Percentiles rank a stretch among this genome's conserved stretches.
phyloP scores from a whole-genome alignment of 805 yeast species.

The Saccharomycopsis capsularis region DNA sequence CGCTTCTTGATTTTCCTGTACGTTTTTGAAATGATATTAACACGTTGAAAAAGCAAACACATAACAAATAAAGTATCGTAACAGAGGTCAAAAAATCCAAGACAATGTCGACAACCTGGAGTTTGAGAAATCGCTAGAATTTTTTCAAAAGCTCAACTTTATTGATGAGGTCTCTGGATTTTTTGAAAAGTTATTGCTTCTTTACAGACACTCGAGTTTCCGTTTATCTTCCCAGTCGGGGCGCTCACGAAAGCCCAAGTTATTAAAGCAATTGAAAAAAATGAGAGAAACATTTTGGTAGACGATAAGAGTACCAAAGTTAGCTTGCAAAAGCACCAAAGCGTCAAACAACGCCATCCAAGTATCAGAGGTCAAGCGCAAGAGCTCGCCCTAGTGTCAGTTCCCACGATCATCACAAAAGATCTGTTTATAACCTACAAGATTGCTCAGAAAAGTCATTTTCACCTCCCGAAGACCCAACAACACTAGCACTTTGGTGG shows the following conservation, averaged over 20 bases:
- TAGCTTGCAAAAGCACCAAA: too few relatives aligned
- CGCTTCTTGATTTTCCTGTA: too few relatives aligned
- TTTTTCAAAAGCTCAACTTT: slow-evolving; percentile 13
- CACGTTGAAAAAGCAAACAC: slow-evolving; percentile 8
- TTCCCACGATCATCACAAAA: too few relatives aligned
- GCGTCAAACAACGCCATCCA: too few relatives aligned
- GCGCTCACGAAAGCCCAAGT: background rate
- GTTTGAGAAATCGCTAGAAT: slow-evolving; percentile 15
- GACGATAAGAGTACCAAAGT: too few relatives aligned
- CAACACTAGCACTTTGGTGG: background rate
- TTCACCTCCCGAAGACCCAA: background rate
- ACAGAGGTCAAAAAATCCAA: background rate
- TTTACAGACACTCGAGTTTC: background rate
- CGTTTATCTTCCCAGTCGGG: background rate
- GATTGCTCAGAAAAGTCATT: background rate
- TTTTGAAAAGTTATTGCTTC: slow-evolving; percentile 14
- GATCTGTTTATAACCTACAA: too few relatives aligned
- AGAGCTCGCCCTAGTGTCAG: too few relatives aligned
- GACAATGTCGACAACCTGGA: slow-evolving; percentile 6
- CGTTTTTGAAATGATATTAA: slow-evolving; percentile 3
- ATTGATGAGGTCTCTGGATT: slow-evolving; percentile 12
- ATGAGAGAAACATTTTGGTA: background rate
- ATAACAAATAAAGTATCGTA: slow-evolving; percentile 3
- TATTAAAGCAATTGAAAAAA: background rate
- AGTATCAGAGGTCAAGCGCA: too few relatives aligned